These are phyloP conservation scores for Dimocarpus longan DNA, from an alignment of 345 rosid species.

Conservation along the genomic window DNA sequence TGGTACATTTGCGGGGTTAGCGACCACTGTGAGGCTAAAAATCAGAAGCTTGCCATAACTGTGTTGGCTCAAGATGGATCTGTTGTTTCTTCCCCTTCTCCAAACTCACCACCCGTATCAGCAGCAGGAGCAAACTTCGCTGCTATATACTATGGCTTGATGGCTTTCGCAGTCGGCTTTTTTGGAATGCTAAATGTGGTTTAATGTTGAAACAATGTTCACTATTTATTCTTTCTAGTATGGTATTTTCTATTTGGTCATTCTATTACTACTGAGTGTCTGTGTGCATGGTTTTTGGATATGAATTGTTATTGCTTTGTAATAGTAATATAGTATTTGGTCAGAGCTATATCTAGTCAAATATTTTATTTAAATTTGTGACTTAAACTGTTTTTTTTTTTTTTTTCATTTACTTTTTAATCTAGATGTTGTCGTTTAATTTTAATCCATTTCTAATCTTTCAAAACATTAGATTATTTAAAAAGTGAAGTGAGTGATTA, in stretches of 20 bases:
- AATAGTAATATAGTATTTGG: not conserved
- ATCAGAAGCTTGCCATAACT: conserved; percentile 34
- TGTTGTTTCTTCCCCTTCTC: conserved; percentile 7
- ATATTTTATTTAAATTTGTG: too few species aligned
- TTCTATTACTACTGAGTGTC: not conserved
- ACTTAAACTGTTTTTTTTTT: too few species aligned
- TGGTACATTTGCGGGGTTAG: conserved; percentile 40
- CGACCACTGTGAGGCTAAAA: conserved; percentile 29
- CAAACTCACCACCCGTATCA: conserved; percentile 15
- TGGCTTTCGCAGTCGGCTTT: conserved; percentile 15
- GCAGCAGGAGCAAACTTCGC: not conserved
- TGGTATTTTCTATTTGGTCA: not conserved
- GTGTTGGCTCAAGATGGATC: conserved; percentile 24
- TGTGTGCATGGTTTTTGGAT: too few species aligned
- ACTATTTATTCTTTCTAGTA: not conserved
- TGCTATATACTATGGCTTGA: conserved; percentile 8
- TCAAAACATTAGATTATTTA: too few species aligned
- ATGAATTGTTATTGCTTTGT: not conserved
- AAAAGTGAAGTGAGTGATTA: too few species aligned
- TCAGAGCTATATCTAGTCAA: too few species aligned
- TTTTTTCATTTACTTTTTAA: too few species aligned
- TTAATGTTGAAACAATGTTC: not conserved
- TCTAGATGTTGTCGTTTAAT: too few species aligned
- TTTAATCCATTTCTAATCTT: too few species aligned
- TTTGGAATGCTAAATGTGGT: conserved; percentile 14